Conservation (phyloP, 2,329 filamentous ascomycete species). For the Bipolaris cookei region DNA sequence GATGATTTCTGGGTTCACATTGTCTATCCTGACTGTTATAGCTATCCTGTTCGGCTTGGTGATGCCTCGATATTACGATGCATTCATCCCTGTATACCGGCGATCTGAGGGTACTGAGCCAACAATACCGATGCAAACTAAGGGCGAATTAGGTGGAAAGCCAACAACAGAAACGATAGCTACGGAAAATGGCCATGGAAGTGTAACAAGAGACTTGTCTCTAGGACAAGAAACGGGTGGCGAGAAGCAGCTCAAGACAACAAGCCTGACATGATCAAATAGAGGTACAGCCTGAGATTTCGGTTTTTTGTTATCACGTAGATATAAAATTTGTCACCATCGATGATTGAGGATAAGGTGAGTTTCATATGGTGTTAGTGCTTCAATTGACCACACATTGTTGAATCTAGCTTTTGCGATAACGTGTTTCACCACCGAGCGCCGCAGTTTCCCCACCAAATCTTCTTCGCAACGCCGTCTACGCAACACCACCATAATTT, state of each 20-base stretch:
- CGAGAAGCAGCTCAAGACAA: conserved; percentile 12
- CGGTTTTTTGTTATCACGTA: too few relatives aligned
- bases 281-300: too few relatives aligned
- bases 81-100: conserved; percentile 58
- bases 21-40: conserved; percentile 49
- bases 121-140: conserved; percentile 36
- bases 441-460: too few relatives aligned
- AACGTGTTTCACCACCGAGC: too few relatives aligned
- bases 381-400: too few relatives aligned
- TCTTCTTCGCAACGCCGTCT: too few relatives aligned
- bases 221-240: conserved; percentile 11
- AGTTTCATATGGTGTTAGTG: too few relatives aligned
- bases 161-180: conserved; percentile 18
- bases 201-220: conserved; percentile 8
- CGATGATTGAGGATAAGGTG: too few relatives aligned
- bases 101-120: conserved; percentile 54
- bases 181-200: conserved; percentile 15
- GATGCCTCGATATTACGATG: conserved; percentile 61
- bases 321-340: too few relatives aligned
- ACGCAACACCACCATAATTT: too few relatives aligned
- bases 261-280: not conserved
- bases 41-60: conserved; percentile 58
- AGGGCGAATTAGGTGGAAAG: conserved; percentile 33
- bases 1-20: conserved; percentile 46
- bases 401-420: too few relatives aligned